Evolutionary conservation across 75 land plant species (phyloP).

Genomic region (Picea sitchensis): DNA sequence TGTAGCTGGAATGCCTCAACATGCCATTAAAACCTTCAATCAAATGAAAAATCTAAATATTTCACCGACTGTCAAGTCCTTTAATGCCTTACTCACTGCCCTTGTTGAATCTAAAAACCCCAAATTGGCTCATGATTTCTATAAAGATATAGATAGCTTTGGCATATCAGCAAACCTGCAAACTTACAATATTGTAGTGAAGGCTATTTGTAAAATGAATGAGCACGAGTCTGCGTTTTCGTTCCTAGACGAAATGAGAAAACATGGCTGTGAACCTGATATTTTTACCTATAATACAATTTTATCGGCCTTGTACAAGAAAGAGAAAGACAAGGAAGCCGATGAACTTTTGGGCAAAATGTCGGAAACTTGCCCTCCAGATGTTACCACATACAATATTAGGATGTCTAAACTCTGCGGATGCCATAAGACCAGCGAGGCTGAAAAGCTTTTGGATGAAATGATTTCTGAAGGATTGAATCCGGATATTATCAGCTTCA

Average conservation of each 20-base stretch:
- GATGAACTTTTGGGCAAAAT: no score
- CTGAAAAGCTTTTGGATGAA: no score
- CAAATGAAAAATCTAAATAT: slow-evolving; percentile 21
- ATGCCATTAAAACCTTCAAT: slow-evolving; percentile 27
- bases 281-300: not conserved
- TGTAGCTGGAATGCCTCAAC: slow-evolving; percentile 23
- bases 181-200: no score
- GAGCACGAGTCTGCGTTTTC: not conserved
- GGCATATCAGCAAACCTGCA: no score
- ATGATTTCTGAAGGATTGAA: not conserved
- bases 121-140: no score
- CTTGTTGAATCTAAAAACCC: slow-evolving; percentile 12
- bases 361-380: no score
- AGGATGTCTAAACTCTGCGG: no score
- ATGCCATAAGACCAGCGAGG: no score
- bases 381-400: no score
- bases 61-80: slow-evolving; percentile 11
- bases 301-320: no score
- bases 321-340: no score
- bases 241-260: not conserved
- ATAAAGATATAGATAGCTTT: no score
- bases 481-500: not conserved
- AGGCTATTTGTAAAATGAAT: not conserved
- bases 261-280: not conserved
- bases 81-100: slow-evolving; percentile 25